Conservation (phyloP, 352 stramenopile species). For the Globisporangium camurandrum region DNA sequence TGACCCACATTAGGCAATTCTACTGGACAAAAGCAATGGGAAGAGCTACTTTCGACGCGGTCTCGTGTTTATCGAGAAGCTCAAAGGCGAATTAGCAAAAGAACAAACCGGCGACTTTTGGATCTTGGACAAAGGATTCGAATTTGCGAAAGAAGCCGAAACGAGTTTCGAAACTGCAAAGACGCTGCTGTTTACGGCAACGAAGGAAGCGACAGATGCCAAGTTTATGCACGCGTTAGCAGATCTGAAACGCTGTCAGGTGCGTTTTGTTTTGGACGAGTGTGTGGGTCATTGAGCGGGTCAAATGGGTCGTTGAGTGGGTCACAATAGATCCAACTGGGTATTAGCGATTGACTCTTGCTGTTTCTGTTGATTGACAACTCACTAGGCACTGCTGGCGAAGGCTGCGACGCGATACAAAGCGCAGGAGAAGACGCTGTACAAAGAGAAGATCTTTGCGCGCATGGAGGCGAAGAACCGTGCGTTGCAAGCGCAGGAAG, state of each 20-base stretch:
- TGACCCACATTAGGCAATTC: conserved; percentile 36
- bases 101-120: conserved; percentile 78
- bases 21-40: conserved; percentile 43
- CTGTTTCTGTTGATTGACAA: not conserved
- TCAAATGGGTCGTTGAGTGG: not conserved
- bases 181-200: conserved; percentile 28
- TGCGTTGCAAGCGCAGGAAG: conserved; percentile 56
- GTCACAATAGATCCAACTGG: too few relatives aligned
- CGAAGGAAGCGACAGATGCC: too few relatives aligned
- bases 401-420: conserved; percentile 71
- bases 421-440: conserved; percentile 82
- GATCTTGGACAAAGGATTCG: conserved; percentile 81
- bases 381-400: conserved; percentile 29
- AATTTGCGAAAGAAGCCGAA: conserved; percentile 62
- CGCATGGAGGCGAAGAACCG: conserved; percentile 80
- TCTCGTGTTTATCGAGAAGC: conserved; percentile 75
- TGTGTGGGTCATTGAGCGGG: not conserved
- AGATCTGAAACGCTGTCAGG: conserved; percentile 65
- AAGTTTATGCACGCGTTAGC: conserved; percentile 46
- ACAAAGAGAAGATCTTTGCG: conserved; percentile 87
- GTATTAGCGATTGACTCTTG: not conserved
- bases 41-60: conserved; percentile 79
- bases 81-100: conserved; percentile 74
- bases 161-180: conserved; percentile 59
- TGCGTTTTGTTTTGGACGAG: conserved; percentile 12